Percentiles rank a stretch among this genome's conserved stretches.
Conservation (phyloP, 163 green algal species). For the Chlorella variabilis region DNA sequence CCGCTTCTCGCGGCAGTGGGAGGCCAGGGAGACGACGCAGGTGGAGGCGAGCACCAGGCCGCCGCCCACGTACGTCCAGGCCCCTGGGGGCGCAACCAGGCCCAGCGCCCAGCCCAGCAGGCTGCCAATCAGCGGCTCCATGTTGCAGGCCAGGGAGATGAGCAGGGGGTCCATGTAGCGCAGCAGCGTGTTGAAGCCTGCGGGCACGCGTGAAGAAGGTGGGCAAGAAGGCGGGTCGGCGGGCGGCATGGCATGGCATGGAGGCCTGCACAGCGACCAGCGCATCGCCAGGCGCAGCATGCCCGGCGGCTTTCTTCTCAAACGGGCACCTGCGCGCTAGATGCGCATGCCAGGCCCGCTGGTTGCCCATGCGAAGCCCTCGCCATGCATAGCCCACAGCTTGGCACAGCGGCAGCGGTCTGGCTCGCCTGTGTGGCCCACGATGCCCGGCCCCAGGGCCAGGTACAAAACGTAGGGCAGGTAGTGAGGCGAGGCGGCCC, state of each 20-base stretch:
- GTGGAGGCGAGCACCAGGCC: slow-evolving; percentile 62
- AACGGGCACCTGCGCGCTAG: too few relatives aligned
- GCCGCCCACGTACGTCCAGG: slow-evolving; percentile 66
- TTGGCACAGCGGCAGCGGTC: too few relatives aligned
- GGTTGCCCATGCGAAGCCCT: too few relatives aligned
- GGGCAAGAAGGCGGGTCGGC: too few relatives aligned
- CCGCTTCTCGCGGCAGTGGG: slow-evolving; percentile 31
- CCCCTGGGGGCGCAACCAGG: slow-evolving; percentile 52
- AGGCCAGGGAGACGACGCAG: slow-evolving; percentile 47
- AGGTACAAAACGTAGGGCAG: slow-evolving; percentile 69
- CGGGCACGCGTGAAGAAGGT: too few relatives aligned
- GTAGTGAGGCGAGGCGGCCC: slow-evolving; percentile 44
- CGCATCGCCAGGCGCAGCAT: too few relatives aligned
- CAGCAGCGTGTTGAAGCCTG: slow-evolving; percentile 79
- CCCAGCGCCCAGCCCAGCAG: slow-evolving; percentile 60
- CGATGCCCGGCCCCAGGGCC: slow-evolving; percentile 68
- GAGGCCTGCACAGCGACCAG: too few relatives aligned
- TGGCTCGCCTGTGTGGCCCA: slow-evolving; percentile 40
- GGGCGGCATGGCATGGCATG: too few relatives aligned
- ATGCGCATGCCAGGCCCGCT: too few relatives aligned
- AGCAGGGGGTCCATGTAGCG: slow-evolving; percentile 65
- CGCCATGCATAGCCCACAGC: too few relatives aligned
- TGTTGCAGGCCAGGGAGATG: slow-evolving; percentile 69
- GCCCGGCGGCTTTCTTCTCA: too few relatives aligned
- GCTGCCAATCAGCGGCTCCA: slow-evolving; percentile 74